phyloP scores from a whole-genome alignment of 208 protist genomes.

The Novymonas esmeraldas region DNA sequence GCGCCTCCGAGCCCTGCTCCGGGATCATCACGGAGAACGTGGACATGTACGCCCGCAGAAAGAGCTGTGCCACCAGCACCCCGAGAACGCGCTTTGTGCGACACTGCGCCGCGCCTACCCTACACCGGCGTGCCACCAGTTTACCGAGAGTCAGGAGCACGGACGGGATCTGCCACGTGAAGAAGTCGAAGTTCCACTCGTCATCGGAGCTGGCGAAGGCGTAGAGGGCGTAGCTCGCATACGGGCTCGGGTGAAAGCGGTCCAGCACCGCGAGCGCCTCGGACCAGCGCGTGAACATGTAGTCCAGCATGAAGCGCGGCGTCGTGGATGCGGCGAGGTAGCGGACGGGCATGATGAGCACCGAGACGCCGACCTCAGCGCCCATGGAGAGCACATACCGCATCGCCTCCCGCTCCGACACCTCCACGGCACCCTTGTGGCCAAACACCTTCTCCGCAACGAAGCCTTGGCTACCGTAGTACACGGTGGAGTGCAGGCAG shows the following conservation, averaged over 20 bases:
- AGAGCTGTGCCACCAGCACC: constrained; percentile 58
- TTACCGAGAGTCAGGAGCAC: constrained; percentile 65
- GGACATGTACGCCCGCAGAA: constrained; percentile 68
- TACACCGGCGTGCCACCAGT: constrained; percentile 56
- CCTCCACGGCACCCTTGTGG: constrained; percentile 29
- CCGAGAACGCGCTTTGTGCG: constrained; percentile 66
- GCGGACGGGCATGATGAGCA: constrained; percentile 58
- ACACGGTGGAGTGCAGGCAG: constrained; percentile 57
- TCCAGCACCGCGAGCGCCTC: constrained; percentile 67
- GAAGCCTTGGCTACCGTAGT: constrained; percentile 56
- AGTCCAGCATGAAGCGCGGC: constrained; percentile 83
- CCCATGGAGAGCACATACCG: constrained; percentile 57
- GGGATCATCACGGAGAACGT: constrained; percentile 87
- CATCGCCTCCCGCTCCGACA: constrained; percentile 36
- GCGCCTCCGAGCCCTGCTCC: constrained; percentile 45
- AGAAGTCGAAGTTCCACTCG: constrained; percentile 86
- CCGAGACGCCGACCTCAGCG: constrained; percentile 64
- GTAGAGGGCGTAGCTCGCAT: constrained; percentile 64
- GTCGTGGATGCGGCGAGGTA: constrained; percentile 80
- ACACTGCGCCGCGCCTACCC: constrained; percentile 39
- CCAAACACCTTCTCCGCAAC: constrained; percentile 51
- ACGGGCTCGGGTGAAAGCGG: constrained; percentile 62
- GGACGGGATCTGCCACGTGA: constrained; percentile 80
- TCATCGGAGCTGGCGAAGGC: constrained; percentile 63
- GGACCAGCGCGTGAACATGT: constrained; percentile 69